Evolutionary conservation across 2,329 filamentous ascomycete genomes (phyloP), one percentile per base, ranked within the genome.

Genomic region (Cladosporium phlei): DNA sequence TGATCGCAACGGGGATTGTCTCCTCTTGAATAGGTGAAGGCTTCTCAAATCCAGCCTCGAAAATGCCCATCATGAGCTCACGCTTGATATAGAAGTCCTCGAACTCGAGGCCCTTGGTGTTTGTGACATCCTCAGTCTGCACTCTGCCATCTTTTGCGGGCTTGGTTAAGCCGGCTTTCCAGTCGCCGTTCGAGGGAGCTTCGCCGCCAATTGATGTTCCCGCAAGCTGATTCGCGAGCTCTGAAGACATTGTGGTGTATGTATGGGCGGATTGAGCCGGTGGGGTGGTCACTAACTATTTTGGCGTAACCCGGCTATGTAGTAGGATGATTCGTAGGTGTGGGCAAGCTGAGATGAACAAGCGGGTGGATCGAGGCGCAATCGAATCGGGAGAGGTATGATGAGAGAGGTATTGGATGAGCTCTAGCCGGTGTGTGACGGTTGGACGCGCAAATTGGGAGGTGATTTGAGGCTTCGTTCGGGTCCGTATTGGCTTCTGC

Each of bases 11-110:
- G 38, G 93, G 93, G 62, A 98, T 96, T 46, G 93, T 89, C 73
- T 97, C 93, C 83, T 98, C 93, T 80, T 98, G 93, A 60, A 98
- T 98, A 9, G 93, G 93, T 48, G 93, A 98, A 12, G 93, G 93
- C 72, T 95, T 96, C 69, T 98, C 93, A 69, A 96, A 98, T 54
- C 93, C 93, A 58, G 93, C 93, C 74, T 98, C 93, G 69, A 97
- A 98, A 57, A 98, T 97, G 53, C 93, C 93, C 91, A 97, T 98
- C 73, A 98, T 81, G 52, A 98, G 75, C 66, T 95, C 88, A 65
- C 93, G 80, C 75, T 95, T 95, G 59, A 98, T 84, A 56, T 86
- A 86, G 66, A 98, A 96, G 58, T 97, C 88, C 70, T 98, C 94
- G 64, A 96, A 98, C 59, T 98, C 93, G 52, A 98, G 77, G 51